Conservation (phyloP, 768 basidiomycete species). For the Leccinum boreale region DNA sequence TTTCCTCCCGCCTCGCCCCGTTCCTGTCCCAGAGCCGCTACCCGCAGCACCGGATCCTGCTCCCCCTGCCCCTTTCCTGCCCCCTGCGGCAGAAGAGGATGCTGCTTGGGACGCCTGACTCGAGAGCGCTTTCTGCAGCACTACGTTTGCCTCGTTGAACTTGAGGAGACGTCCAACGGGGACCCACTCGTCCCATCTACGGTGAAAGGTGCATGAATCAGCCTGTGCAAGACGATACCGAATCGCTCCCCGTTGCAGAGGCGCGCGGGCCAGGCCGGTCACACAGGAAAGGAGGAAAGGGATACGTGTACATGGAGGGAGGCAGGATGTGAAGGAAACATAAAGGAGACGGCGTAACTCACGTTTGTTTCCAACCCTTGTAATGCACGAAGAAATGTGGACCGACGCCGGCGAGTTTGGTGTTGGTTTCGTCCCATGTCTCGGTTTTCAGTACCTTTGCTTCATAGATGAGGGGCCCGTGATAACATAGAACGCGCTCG, state of each 20-base stretch:
- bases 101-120: constrained; percentile 42
- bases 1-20: constrained; percentile 42
- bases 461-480: constrained; percentile 93
- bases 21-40: constrained; percentile 23
- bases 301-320: background rate
- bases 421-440: constrained; percentile 60
- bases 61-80: constrained; percentile 22
- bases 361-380: constrained; percentile 99
- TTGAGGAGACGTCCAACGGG: constrained; percentile 78
- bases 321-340: background rate
- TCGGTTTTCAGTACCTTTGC: constrained; percentile 82
- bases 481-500: constrained; percentile 90
- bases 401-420: constrained; percentile 59
- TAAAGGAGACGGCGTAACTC: constrained; percentile 23
- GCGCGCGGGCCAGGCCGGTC: background rate
- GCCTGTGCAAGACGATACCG: background rate
- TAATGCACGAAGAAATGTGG: constrained; percentile 96
- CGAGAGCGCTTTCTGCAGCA: constrained; percentile 68
- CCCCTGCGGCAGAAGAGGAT: constrained; percentile 31
- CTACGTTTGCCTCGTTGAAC: constrained; percentile 75
- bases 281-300: background rate
- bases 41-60: constrained; percentile 28
- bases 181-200: constrained; percentile 56
- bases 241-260: background rate
- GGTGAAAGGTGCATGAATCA: background rate